A percentile compares a stretch with the other conserved stretches of the same genome.
Evolutionary conservation across 2,329 filamentous ascomycete species (phyloP).

Genomic region (Xylaria multiplex): DNA sequence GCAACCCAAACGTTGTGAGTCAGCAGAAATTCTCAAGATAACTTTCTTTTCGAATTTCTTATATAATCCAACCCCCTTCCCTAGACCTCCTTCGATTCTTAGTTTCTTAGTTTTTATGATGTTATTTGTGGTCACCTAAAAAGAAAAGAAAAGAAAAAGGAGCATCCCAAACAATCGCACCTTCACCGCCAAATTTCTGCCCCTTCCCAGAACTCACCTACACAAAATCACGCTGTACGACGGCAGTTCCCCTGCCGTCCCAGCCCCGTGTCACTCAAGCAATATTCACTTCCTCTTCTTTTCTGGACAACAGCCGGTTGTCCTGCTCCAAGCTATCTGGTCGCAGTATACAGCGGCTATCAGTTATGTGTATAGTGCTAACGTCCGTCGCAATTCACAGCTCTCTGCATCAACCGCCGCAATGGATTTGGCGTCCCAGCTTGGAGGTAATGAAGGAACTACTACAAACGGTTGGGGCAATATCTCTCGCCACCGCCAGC

Average conservation of each 20-base stretch:
- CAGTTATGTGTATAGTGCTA: slow-evolving; percentile 47
- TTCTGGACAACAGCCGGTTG: background rate
- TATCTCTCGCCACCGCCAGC: slow-evolving; percentile 74
- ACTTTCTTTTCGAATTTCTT: background rate
- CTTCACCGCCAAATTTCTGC: slow-evolving; percentile 28
- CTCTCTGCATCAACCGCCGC: slow-evolving; percentile 83
- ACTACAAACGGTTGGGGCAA: slow-evolving; percentile 66
- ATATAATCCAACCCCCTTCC: background rate
- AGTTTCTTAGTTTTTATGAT: background rate
- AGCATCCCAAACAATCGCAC: background rate
- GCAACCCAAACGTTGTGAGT: slow-evolving; percentile 59
- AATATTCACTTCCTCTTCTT: background rate
- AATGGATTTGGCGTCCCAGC: slow-evolving; percentile 79
- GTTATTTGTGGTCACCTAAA: background rate
- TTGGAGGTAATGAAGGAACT: slow-evolving; percentile 65
- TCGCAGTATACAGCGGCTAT: slow-evolving; percentile 4
- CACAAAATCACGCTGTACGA: slow-evolving; percentile 11
- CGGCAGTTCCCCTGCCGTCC: background rate
- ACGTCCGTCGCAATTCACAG: slow-evolving; percentile 58
- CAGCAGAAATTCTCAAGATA: slow-evolving; percentile 7
- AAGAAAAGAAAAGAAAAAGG: no score
- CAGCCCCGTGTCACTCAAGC: background rate
- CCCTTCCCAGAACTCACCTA: slow-evolving; percentile 14
- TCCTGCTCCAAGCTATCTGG: slow-evolving; percentile 26
- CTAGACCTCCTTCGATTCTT: background rate